Evolutionary conservation across 2,329 filamentous ascomycete genomes (phyloP), one percentile per base, ranked within the genome.

Genomic region (Emergomyces orientalis): DNA sequence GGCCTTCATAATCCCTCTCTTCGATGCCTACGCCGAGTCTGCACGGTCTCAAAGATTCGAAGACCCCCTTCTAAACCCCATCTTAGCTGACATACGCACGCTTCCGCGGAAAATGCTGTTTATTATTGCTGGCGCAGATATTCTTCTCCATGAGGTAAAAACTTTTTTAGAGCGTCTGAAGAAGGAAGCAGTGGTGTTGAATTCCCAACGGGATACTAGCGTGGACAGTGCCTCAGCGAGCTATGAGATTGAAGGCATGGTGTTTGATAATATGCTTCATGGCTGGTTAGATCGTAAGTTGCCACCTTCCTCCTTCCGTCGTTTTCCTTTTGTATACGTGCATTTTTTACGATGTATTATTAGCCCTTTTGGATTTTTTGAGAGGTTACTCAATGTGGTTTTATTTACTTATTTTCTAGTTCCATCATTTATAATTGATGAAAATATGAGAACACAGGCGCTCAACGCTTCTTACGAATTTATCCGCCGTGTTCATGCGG

Each of bases 11-110:
- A 60, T 74, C 30, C 77, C 77, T 0, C 67, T 82, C 9, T 79
- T 77, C 52, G 77, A 81, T 65, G 69, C 77, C 0, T 82, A 82
- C 63, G 73, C 75, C 1, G 75, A 67, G 3, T 70, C 70, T n/a
- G 32, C 37, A 22, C 63, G 57, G 8, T 30, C 59, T 14, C 41
- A 68, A 22, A 68, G 76, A 34, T 59, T 68, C 17, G 60, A 70
- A 2, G 72, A 77, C 45, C 69, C 74, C 34, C 69, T 77, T 19
- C 65, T 81, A 61, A 76, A 73, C 63, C 73, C 76, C 0, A 71
- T 72, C 1, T 59, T 80, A 17, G 74, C 74, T 27, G 65, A 69
- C 11, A 66, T 69, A 34, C 71, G 74, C 43, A 70, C 66, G 0
- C 66, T 80, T 19, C 79, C 78, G 0, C 61, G 69, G 30, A 64